phyloP scores from a whole-genome alignment of 1,139 yeast species.

The Ogataea hybrid region DNA sequence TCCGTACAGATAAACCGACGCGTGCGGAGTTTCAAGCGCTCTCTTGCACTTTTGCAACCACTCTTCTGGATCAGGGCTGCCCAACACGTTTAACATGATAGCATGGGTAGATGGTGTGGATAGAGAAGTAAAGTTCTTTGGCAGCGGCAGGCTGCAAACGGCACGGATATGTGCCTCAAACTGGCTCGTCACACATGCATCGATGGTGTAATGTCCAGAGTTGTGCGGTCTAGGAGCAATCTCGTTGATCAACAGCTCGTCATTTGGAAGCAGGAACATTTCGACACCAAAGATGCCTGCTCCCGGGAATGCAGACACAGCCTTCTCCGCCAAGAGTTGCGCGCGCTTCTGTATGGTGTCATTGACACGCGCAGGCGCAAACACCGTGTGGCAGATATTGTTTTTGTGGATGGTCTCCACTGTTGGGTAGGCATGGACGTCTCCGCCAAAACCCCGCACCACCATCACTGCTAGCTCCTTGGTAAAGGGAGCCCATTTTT shows the following conservation, averaged over 20 bases:
- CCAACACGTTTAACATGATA: no score
- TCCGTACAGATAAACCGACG: conserved; percentile 90
- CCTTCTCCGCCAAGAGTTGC: conserved; percentile 75
- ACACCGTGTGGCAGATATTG: conserved; percentile 92
- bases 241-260: conserved; percentile 81
- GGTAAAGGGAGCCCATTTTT: no score
- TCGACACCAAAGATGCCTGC: conserved; percentile 99
- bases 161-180: no score
- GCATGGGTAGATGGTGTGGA: no score
- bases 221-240: conserved; percentile 99
- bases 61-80: conserved; percentile 54
- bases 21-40: conserved; percentile 82
- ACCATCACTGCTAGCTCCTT: conserved; percentile 98
- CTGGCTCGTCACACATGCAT: no score
- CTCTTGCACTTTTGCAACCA: conserved; percentile 75
- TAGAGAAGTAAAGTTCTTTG: no score
- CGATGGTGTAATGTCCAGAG: conserved; percentile 96
- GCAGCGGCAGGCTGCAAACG: no score
- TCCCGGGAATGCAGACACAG: conserved; percentile 84
- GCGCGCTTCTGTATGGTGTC: conserved; percentile 75
- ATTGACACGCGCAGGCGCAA: conserved; percentile 87
- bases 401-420: conserved; percentile 91
- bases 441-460: conserved; percentile 80
- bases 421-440: conserved; percentile 85
- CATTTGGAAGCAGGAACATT: conserved; percentile 79